Percentiles rank a stretch among this genome's conserved stretches.
phyloP scores from a whole-genome alignment of 208 protist genomes.

The Novymonas esmeraldas region DNA sequence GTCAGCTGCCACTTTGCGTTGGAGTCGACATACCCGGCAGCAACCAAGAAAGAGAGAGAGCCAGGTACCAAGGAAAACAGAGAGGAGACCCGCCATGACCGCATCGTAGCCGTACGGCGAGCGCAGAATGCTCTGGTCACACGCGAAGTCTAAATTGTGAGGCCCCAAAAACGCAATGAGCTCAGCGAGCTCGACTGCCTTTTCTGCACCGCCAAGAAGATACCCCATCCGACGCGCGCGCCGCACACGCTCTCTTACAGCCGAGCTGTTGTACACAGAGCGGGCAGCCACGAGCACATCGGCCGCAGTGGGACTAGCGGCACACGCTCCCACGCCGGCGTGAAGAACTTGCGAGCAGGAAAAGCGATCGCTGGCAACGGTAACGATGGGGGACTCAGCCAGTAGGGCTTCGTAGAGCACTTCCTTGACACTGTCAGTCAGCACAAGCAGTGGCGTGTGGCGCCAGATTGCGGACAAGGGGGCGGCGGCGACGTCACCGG shows the following conservation, averaged over 20 bases:
- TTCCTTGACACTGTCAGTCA: not conserved
- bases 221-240: constrained; percentile 32
- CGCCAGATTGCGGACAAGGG: not conserved
- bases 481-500: not conserved
- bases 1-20: too few species aligned
- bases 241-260: constrained; percentile 18
- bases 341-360: not conserved
- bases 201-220: constrained; percentile 45
- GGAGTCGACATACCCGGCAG: not conserved
- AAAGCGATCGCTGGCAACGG: not conserved
- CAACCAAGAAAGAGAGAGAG: not conserved
- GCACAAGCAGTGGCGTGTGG: constrained; percentile 5
- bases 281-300: not conserved
- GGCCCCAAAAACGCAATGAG: constrained; percentile 19
- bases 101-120: constrained; percentile 15
- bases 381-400: constrained; percentile 11
- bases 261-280: constrained; percentile 10
- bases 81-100: not conserved
- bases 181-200: constrained; percentile 42
- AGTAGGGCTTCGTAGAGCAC: constrained; percentile 17
- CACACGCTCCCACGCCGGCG: constrained; percentile 4
- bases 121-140: constrained; percentile 1
- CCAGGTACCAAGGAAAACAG: constrained; percentile 15
- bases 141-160: constrained; percentile 22
- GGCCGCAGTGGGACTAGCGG: not conserved